A percentile compares a stretch with the other conserved stretches of the same genome.
These are phyloP conservation scores for Pharus latifolius DNA, from an alignment of 176 grass and related monocot species.

Conservation along the genomic window DNA sequence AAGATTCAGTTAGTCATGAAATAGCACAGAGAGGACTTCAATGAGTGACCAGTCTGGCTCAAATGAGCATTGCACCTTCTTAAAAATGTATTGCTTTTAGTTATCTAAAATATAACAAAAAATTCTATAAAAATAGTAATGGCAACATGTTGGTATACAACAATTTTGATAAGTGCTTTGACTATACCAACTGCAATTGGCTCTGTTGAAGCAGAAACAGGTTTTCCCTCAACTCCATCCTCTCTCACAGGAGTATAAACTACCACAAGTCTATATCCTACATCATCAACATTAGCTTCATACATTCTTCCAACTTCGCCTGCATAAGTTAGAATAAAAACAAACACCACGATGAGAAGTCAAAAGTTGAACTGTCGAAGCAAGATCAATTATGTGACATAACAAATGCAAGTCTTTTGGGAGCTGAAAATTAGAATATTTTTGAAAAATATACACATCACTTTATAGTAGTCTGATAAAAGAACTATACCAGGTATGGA, in stretches of 20 bases:
- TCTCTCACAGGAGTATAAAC: conserved; percentile 93
- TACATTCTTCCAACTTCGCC: conserved; percentile 79
- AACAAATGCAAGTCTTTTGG: not conserved
- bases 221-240: conserved; percentile 83
- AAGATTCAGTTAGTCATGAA: not conserved
- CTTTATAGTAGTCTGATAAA: not conserved
- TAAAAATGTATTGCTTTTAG: too few species aligned
- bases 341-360: not conserved
- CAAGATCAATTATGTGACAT: not conserved
- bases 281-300: conserved; percentile 97
- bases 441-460: not conserved
- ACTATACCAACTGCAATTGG: conserved; percentile 84
- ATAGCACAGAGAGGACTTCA: not conserved
- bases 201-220: conserved; percentile 89
- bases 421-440: not conserved
- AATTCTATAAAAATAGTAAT: not conserved
- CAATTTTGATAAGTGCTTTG: not conserved
- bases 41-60: not conserved
- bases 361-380: not conserved
- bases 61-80: not conserved
- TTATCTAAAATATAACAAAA: not conserved
- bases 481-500: conserved; percentile 76
- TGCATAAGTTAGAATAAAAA: conserved; percentile 26
- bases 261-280: conserved; percentile 85
- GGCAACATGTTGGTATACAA: not conserved